Evolutionary conservation across 495 filamentous ascomycete species (phyloP).

Genomic region (Chaetomium cochliodes): DNA sequence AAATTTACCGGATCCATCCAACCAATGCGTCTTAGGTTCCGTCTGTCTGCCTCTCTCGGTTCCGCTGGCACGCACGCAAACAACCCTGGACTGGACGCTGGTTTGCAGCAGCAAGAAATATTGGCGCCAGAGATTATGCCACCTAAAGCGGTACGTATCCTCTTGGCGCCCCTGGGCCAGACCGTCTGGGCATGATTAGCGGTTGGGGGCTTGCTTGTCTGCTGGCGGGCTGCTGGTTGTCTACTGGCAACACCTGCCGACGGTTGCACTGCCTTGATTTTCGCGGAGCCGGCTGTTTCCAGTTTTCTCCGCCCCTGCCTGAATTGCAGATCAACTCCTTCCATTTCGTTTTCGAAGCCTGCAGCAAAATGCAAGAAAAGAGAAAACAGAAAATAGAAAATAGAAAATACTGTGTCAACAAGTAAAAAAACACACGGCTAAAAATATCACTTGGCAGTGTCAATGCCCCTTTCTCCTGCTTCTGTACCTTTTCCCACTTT

Average conservation of each 20-base stretch:
- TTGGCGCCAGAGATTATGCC: slow-evolving; percentile 9
- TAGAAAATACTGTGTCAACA: too few species aligned
- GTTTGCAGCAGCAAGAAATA: slow-evolving; percentile 3
- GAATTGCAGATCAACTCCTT: background rate
- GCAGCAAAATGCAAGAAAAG: background rate
- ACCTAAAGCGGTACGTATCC: slow-evolving; percentile 5
- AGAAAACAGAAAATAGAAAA: too few species aligned
- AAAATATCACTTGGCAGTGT: background rate
- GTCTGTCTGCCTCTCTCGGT: background rate
- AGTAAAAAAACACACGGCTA: background rate
- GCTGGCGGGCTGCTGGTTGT: background rate
- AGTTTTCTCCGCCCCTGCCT: background rate
- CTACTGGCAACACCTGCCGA: background rate
- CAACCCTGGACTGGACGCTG: too few species aligned
- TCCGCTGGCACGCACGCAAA: background rate
- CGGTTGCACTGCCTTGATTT: background rate
- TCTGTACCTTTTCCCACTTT: background rate
- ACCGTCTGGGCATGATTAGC: background rate
- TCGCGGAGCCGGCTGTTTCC: background rate
- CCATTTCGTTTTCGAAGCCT: background rate
- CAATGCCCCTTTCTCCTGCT: background rate
- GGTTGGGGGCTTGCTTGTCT: background rate
- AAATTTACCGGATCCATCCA: background rate
- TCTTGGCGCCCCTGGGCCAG: slow-evolving; percentile 1
- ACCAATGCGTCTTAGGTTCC: slow-evolving; percentile 10